phyloP scores from a whole-genome alignment of 228 moss, liverwort and hornwort genomes.

The Sphagnum magellanicum region DNA sequence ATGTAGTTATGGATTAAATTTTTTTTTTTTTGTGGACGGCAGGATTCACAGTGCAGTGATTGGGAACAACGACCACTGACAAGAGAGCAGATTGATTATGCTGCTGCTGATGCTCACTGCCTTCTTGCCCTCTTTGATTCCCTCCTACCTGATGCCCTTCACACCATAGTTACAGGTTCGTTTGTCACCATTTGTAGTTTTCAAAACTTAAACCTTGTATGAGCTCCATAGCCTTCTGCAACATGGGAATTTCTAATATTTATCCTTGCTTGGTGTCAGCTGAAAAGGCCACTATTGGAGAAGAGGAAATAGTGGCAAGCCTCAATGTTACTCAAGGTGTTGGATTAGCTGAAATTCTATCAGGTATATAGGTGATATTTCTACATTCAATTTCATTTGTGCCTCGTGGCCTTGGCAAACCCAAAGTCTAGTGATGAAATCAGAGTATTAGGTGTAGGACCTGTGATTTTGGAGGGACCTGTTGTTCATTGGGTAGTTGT shows the following conservation, averaged over 20 bases:
- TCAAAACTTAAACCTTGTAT: background rate
- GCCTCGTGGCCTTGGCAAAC: no score
- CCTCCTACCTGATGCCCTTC: slow-evolving; percentile 44
- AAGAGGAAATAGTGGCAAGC: background rate
- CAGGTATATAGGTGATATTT: background rate
- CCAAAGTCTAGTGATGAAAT: no score
- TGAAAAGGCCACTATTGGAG: background rate
- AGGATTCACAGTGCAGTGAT: slow-evolving; percentile 97
- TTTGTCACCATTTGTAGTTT: background rate
- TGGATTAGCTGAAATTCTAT: slow-evolving; percentile 1
- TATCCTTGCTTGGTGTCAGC: background rate
- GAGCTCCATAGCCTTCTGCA: background rate
- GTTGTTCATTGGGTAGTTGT: no score
- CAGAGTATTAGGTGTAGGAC: no score
- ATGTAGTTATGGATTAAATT: no score
- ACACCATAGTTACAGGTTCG: slow-evolving; percentile 11
- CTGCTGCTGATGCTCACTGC: slow-evolving; percentile 91
- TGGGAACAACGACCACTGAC: slow-evolving; percentile 96
- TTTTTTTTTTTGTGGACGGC: slow-evolving; percentile 1
- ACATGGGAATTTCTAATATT: background rate
- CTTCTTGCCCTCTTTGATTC: slow-evolving; percentile 80
- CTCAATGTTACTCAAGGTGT: background rate
- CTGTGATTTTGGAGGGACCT: no score
- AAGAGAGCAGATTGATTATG: slow-evolving; percentile 72
- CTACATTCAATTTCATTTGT: background rate